A percentile compares a stretch with the other conserved stretches of the same genome.
Conservation (phyloP, 1,139 yeast species). For the Sugiyamaella xylanicola region DNA sequence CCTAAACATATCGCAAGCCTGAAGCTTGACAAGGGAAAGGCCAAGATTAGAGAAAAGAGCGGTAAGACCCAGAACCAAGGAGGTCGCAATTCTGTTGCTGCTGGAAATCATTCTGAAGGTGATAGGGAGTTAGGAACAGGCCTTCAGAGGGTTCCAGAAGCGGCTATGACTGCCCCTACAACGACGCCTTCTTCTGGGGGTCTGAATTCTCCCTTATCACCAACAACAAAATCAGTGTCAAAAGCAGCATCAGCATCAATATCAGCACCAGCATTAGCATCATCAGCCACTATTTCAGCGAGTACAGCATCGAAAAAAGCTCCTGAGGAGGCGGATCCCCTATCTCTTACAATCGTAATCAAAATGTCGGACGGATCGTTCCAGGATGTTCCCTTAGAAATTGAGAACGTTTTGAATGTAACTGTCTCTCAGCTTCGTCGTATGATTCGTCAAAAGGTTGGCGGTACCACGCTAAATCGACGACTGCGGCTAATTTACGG, state of each 20-base stretch:
- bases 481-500: slow-evolving; percentile 72
- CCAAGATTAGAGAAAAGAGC: slow-evolving; percentile 12
- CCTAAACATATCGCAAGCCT: slow-evolving; percentile 4
- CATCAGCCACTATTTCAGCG: no score
- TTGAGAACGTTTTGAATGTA: slow-evolving; percentile 44
- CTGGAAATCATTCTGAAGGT: no score
- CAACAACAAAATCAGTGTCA: neutral
- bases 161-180: no score
- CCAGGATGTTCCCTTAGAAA: slow-evolving; percentile 50
- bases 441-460: slow-evolving; percentile 43
- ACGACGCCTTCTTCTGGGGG: no score
- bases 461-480: slow-evolving; percentile 46
- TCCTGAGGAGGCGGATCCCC: neutral
- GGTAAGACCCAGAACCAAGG: no score
- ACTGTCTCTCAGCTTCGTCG: slow-evolving; percentile 50
- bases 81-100: no score
- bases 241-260: neutral
- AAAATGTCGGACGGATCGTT: slow-evolving; percentile 54
- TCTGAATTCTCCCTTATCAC: no score
- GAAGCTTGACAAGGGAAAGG: slow-evolving; percentile 16
- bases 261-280: neutral
- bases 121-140: no score
- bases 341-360: slow-evolving; percentile 45
- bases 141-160: neutral
- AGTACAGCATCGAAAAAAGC: no score